A percentile compares a stretch with the other conserved stretches of the same genome.
These are phyloP conservation scores for Polygonum maritimum DNA, from an alignment of 148 eudicot genomes.

Conservation along the genomic window DNA sequence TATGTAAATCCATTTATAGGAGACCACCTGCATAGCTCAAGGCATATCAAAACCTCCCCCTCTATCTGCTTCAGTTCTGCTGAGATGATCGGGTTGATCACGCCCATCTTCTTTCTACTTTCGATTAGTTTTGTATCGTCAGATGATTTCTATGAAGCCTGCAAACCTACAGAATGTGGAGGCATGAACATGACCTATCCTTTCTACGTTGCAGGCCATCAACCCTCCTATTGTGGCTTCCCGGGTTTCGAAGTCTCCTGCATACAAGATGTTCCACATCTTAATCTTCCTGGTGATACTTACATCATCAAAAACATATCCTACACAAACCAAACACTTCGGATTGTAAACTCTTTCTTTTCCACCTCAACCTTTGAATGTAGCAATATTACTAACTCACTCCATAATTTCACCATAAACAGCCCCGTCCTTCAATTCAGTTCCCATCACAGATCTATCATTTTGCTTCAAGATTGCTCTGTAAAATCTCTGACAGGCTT, in stretches of 20 bases:
- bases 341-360: not conserved
- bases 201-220: not conserved
- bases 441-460: not conserved
- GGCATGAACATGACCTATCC: not conserved
- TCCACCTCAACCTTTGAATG: not conserved
- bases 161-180: not conserved
- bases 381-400: not conserved
- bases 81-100: not conserved
- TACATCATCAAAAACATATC: not conserved
- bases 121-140: not conserved
- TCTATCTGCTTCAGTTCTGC: not conserved
- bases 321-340: not conserved
- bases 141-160: not conserved
- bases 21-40: no score
- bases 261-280: not conserved
- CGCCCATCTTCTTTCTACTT: not conserved
- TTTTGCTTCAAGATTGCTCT: not conserved
- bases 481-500: not conserved
- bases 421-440: not conserved
- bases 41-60: not conserved
- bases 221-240: not conserved
- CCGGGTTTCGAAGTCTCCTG: not conserved
- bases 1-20: no score
- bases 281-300: conserved; percentile 1
- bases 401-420: not conserved